Evolutionary conservation across 169 alveolate genomes (phyloP), one percentile per base, ranked within the genome.

Genomic region (Eimeria falciformis): DNA sequence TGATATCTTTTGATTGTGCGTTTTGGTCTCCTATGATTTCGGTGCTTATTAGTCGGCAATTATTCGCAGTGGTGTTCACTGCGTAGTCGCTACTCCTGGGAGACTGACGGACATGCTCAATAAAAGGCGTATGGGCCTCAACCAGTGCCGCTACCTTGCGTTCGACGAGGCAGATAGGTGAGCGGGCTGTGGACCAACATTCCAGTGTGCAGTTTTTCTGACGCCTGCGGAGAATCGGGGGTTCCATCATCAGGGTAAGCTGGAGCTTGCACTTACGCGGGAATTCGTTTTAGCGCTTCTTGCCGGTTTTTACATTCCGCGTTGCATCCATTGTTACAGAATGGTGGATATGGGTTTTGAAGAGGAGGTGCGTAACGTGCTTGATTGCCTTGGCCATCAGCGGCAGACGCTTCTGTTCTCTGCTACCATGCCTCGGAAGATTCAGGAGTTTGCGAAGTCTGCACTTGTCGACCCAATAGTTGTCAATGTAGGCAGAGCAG

Each of bases 11-110:
- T 50, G 0, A 12, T 12, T 21, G 11, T 50, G 62, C 62, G 47
- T 43, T 0, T 46, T n/a, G 43, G 3, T 23, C 9, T 2, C 2
- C 3, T 7, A 33, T 9, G 6, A 18, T 7, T n/a, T 62, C n/a
- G n/a, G n/a, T n/a, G n/a, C 47, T 53, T 81, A 5, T n/a, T 91
- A 91, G 94, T 81, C 92, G 3, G 58, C 68, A 47, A 75, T 89
- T 40, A 79, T 97, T 25, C 94, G 95, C 77, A 91, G 95, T 45
- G 99, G 99, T 9, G 96, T 98, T 17, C 99, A 99, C 95, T 96
- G 98, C 94, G 95, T 98, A n/a, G 98, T 98, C 29, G 99, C 99
- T 33, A 98, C 99, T 9, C 99, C 99, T 0, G 99, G 99, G 5
- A 91, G 99, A 78, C 92, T 98, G 55, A 98, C 97, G 40, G 99